Base-by-base conservation (phyloP, 2,329 filamentous ascomycete species). In the Calcarisporium arbuscula region DNA sequence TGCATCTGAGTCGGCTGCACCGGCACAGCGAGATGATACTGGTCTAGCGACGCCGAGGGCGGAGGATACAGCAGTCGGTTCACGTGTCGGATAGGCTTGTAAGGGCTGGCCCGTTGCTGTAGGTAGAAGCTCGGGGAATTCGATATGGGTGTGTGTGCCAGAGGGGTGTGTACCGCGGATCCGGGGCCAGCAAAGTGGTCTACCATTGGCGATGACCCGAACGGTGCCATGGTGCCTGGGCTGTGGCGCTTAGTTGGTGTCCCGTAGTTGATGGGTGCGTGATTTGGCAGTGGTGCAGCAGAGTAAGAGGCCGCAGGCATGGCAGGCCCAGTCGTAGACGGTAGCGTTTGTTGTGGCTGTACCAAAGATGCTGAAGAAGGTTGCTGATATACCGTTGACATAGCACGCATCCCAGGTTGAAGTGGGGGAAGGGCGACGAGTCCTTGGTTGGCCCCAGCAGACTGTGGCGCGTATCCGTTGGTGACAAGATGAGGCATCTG, bases 31-130 rank as follows among this genome's bases (percentile, higher is more conserved):
- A 85, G 66, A 45, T 82, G 70, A 53, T 87, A 82, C 47, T 84
- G 74, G 43, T 90, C 82, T 43, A 94, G 73, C 7, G 86, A 86
- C 8, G 79, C 72, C 17, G 85, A 84, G 1, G 88, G 85, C 6
- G 88, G 86, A 20, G 89, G 89, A 39, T 92, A 87, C 19, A 95
- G 70, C n/a, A 96, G 74, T 1, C 87, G 94, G 47, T 92, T 88
- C 39, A 95, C 86, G 41, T 86, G 77, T 34, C 89, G 83, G 25
- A 95, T 82, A 2, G 90, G 90, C 44, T 87, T 85, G 61, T 96
- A 96, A 4, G 92, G 92, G 36, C 90, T 96, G 43, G 85, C 81
- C 37, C 92, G 77, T 55, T 95, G 86, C 51, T 85, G 83, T 23
- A 95, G 69, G 60, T 94, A 94, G 51, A 86, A 77, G 9, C 85